These are phyloP conservation scores for Melocanna baccifera DNA, from an alignment of 176 grass and related monocot species.

Conservation along the genomic window DNA sequence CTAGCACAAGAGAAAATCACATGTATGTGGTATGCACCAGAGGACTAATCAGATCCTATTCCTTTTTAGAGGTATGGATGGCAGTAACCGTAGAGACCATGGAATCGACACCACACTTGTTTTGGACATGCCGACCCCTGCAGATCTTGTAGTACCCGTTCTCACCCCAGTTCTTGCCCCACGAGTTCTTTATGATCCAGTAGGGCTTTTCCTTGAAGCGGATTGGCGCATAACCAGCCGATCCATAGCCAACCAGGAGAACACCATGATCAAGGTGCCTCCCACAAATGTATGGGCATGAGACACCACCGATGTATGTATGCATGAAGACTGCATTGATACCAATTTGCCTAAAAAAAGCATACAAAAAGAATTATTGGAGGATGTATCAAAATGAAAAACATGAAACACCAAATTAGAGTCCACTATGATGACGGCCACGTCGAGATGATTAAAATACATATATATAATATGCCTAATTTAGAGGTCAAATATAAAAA, in stretches of 20 bases:
- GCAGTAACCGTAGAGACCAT: conserved; percentile 78
- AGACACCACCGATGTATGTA: conserved; percentile 84
- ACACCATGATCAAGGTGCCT: conserved; percentile 85
- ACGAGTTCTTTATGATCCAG: conserved; percentile 97
- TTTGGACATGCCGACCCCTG: conserved; percentile 44
- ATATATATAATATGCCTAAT: too few relatives aligned
- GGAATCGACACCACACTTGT: conserved; percentile 68
- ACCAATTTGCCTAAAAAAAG: neutral
- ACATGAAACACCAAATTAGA: too few relatives aligned
- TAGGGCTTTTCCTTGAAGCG: conserved; percentile 88
- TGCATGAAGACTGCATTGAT: conserved; percentile 89
- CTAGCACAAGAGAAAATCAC: conserved; percentile 5
- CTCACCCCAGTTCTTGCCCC: conserved; percentile 86
- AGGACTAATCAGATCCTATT: conserved; percentile 10
- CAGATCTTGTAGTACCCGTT: conserved; percentile 83
- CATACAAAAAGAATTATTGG: too few relatives aligned
- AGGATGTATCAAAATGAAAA: neutral
- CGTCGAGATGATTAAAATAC: too few relatives aligned
- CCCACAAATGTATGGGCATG: conserved; percentile 83
- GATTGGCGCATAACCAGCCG: conserved; percentile 63
- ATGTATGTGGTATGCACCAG: neutral
- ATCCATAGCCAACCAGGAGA: conserved; percentile 74
- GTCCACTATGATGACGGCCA: too few relatives aligned
- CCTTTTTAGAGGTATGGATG: conserved; percentile 42
- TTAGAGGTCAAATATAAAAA: neutral